Conservation (phyloP, 2,329 filamentous ascomycete genomes). For the Arachnomyces sp. region DNA sequence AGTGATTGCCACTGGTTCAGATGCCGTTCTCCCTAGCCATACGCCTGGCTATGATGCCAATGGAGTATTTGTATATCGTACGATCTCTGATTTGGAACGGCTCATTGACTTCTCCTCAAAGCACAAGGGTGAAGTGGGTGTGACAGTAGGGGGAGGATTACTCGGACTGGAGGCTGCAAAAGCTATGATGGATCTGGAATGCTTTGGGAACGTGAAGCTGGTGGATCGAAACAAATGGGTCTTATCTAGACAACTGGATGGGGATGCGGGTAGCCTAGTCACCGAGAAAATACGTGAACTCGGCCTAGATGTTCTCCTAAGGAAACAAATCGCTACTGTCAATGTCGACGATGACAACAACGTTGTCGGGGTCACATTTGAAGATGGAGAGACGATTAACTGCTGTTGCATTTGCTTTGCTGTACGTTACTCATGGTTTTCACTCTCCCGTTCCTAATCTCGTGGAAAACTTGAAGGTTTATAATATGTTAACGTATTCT, state of each 20-base stretch:
- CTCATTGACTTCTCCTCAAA: slow-evolving; percentile 66
- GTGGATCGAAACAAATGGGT: slow-evolving; percentile 81
- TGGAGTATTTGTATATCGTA: slow-evolving; percentile 84
- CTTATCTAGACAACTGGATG: slow-evolving; percentile 71
- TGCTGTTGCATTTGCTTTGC: slow-evolving; percentile 84
- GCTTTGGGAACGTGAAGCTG: slow-evolving; percentile 65
- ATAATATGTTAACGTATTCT: neutral
- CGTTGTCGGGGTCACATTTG: slow-evolving; percentile 68
- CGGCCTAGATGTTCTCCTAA: slow-evolving; percentile 72
- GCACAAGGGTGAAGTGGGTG: slow-evolving; percentile 60
- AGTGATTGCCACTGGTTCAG: slow-evolving; percentile 77
- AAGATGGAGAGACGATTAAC: slow-evolving; percentile 69
- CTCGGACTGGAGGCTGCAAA: slow-evolving; percentile 84
- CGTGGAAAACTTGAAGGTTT: no score
- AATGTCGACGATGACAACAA: slow-evolving; percentile 59
- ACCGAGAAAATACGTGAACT: slow-evolving; percentile 72
- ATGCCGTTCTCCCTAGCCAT: slow-evolving; percentile 65
- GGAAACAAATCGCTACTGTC: slow-evolving; percentile 66
- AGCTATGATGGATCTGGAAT: slow-evolving; percentile 78
- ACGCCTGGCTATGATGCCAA: slow-evolving; percentile 72
- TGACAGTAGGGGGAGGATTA: slow-evolving; percentile 76
- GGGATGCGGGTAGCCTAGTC: slow-evolving; percentile 72
- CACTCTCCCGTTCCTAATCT: neutral
- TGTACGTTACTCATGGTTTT: slow-evolving; percentile 28
- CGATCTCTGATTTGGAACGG: slow-evolving; percentile 69